Evolutionary conservation across 2,329 filamentous ascomycete species (phyloP).

Genomic region (Cladosporium sp.): DNA sequence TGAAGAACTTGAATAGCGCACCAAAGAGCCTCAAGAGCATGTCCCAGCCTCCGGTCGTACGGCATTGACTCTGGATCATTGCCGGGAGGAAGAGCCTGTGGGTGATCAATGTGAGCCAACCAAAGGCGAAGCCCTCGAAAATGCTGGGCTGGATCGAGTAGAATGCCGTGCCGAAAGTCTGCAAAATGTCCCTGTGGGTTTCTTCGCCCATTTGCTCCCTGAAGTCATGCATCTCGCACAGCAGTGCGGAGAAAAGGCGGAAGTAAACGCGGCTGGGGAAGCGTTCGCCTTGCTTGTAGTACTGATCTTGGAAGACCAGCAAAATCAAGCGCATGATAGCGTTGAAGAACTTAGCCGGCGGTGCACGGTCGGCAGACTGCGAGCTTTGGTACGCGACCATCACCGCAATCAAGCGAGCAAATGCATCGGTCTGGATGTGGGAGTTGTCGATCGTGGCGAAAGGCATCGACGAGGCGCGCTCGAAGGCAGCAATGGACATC

Average conservation of each 20-base stretch:
- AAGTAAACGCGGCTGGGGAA: conserved; percentile 90
- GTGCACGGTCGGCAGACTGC: conserved; percentile 1
- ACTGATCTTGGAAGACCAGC: conserved; percentile 79
- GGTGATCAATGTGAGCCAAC: conserved; percentile 76
- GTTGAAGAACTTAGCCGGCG: conserved; percentile 11
- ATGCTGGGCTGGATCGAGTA: conserved; percentile 68
- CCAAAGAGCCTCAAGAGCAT: conserved; percentile 61
- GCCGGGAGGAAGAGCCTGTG: conserved; percentile 80
- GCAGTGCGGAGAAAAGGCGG: conserved; percentile 76
- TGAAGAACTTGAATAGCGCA: conserved; percentile 48
- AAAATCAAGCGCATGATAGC: conserved; percentile 52
- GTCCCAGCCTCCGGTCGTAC: conserved; percentile 59
- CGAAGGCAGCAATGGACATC: conserved; percentile 70
- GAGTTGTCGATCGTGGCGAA: conserved; percentile 56
- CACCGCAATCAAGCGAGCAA: conserved; percentile 73
- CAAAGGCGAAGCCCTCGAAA: conserved; percentile 78
- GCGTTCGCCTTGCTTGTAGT: conserved; percentile 70
- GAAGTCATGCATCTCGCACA: conserved; percentile 60
- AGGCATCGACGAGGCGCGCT: conserved; percentile 60
- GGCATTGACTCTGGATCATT: conserved; percentile 54
- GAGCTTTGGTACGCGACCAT: conserved; percentile 65
- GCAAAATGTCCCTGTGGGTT: conserved; percentile 56
- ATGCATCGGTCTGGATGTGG: conserved; percentile 67
- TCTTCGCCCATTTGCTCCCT: conserved; percentile 22
- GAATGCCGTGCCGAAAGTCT: conserved; percentile 67